phyloP scores from a whole-genome alignment of 306 rosid species.

The Benincasa hispida region DNA sequence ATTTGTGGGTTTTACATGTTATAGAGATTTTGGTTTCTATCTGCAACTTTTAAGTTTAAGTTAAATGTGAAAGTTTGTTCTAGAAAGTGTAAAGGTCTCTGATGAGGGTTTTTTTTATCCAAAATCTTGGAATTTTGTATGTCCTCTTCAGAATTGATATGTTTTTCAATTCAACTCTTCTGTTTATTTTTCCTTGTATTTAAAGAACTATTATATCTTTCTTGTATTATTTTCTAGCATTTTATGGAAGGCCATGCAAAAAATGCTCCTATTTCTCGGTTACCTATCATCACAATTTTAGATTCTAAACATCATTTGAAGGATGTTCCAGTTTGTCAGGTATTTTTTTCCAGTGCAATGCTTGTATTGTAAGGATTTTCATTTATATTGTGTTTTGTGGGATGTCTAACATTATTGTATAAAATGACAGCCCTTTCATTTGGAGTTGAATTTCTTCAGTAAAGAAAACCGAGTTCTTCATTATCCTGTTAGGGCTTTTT shows the following conservation, averaged over 20 bases:
- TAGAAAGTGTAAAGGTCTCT: neutral
- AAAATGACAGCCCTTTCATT: constrained; percentile 70
- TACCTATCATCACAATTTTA: constrained; percentile 73
- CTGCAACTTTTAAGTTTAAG: neutral
- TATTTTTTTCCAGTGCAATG: constrained; percentile 17
- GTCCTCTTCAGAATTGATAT: neutral
- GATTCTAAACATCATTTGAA: constrained; percentile 79
- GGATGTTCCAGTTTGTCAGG: constrained; percentile 80
- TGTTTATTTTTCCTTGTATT: neutral
- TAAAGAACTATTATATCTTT: neutral
- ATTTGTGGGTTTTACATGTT: neutral
- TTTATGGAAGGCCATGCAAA: constrained; percentile 94
- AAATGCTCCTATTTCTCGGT: constrained; percentile 80
- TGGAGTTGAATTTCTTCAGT: constrained; percentile 94
- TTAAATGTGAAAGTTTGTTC: neutral
- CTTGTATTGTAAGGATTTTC: constrained; percentile 15
- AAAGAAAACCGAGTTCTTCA: constrained; percentile 92
- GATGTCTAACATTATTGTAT: constrained; percentile 18
- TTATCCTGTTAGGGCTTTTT: constrained; percentile 89
- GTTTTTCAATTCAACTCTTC: neutral
- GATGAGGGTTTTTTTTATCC: neutral
- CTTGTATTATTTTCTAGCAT: constrained; percentile 50
- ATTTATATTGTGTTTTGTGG: constrained; percentile 14
- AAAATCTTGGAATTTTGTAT: neutral
- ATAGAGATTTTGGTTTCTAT: neutral